phyloP scores from a whole-genome alignment of 768 basidiomycete species.

The Suillus sp. region DNA sequence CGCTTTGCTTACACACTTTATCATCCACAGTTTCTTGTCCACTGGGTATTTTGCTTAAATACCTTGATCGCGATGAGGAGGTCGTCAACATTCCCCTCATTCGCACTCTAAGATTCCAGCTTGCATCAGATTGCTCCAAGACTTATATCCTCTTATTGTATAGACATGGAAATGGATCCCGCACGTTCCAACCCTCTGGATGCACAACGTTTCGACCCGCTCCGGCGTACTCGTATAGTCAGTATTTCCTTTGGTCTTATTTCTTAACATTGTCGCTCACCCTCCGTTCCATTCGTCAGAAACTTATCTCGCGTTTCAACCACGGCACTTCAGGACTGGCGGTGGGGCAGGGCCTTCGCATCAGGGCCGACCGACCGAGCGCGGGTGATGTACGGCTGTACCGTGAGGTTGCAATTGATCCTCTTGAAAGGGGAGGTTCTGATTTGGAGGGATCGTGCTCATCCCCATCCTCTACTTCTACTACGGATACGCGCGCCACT shows the following conservation, averaged over 20 bases:
- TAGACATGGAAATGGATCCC: constrained; percentile 14
- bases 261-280: constrained; percentile 22
- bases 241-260: constrained; percentile 13
- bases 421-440: constrained; percentile 15
- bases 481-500: constrained; percentile 3
- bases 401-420: constrained; percentile 36
- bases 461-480: neutral
- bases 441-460: neutral
- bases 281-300: constrained; percentile 21
- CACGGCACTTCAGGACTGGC: constrained; percentile 15
- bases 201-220: neutral
- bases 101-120: neutral
- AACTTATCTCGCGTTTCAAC: constrained; percentile 14
- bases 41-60: neutral
- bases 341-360: constrained; percentile 31
- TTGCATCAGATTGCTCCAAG: neutral
- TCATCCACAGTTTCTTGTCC: neutral
- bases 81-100: neutral
- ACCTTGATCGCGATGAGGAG: neutral
- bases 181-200: neutral
- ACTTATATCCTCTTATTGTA: neutral
- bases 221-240: constrained; percentile 18
- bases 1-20: neutral
- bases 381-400: constrained; percentile 26
- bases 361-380: constrained; percentile 14